Evolutionary conservation across 805 yeast species (phyloP).

Genomic region (Metschnikowia gelsemii): DNA sequence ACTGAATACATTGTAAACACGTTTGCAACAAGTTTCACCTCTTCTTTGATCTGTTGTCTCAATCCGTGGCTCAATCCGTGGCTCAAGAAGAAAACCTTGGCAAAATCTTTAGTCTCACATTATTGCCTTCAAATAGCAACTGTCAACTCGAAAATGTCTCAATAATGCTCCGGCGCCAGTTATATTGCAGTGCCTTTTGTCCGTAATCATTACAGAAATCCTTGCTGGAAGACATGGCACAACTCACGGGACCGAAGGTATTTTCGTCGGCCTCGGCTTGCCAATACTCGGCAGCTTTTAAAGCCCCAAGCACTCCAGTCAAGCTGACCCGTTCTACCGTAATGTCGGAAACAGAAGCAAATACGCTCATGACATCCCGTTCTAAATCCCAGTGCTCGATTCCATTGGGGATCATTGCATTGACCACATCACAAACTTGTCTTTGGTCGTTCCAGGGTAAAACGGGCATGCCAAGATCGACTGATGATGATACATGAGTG

Average conservation of each 20-base stretch:
- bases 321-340: slow-evolving; percentile 37
- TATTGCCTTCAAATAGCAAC: no score
- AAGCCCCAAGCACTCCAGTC: slow-evolving; percentile 29
- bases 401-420: slow-evolving; percentile 47
- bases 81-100: no score
- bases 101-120: no score
- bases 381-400: slow-evolving; percentile 40
- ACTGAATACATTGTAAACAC: no score
- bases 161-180: no score
- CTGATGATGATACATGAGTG: slow-evolving; percentile 31
- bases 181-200: no score
- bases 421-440: slow-evolving; percentile 32
- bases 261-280: background rate
- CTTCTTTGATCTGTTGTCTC: no score
- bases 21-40: no score
- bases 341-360: slow-evolving; percentile 37
- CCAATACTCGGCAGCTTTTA: slow-evolving; percentile 7
- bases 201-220: slow-evolving; percentile 6
- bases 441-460: slow-evolving; percentile 29
- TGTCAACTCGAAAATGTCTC: no score
- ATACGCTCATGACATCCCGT: slow-evolving; percentile 30
- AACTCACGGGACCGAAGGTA: background rate
- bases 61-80: no score
- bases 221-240: slow-evolving; percentile 8
- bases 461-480: slow-evolving; percentile 34